phyloP scores from a whole-genome alignment of 345 rosid species.

The Hibiscus syriacus region DNA sequence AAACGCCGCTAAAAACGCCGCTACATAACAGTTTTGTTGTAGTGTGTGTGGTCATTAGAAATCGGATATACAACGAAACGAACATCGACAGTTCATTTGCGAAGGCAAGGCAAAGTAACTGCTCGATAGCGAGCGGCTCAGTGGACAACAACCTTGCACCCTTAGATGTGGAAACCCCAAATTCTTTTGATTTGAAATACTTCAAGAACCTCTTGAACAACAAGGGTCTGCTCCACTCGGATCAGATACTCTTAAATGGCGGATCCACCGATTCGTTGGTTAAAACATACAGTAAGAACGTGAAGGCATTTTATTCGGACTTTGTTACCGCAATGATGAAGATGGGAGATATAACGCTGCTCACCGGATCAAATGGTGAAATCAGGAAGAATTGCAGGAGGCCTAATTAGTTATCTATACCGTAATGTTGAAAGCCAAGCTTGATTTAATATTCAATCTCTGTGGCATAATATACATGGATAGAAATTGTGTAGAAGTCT shows the following conservation, averaged over 20 bases:
- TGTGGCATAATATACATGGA: too few relatives aligned
- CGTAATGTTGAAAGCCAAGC: too few relatives aligned
- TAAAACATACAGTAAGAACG: constrained; percentile 16
- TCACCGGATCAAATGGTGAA: constrained; percentile 41
- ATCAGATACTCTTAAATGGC: constrained; percentile 40
- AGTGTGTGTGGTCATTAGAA: constrained; percentile 28
- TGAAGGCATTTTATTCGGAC: constrained; percentile 25
- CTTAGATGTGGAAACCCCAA: constrained; percentile 33
- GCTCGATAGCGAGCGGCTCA: constrained; percentile 27
- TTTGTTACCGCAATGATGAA: constrained; percentile 40
- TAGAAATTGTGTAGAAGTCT: too few relatives aligned
- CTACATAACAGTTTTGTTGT: too few relatives aligned
- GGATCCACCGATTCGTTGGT: constrained; percentile 49
- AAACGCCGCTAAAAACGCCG: too few relatives aligned
- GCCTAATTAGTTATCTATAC: constrained; percentile 23
- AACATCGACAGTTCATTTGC: constrained; percentile 44
- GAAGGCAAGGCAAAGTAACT: constrained; percentile 18
- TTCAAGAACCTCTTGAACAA: constrained; percentile 23
- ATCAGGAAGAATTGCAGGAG: constrained; percentile 41
- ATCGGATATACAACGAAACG: constrained; percentile 39
- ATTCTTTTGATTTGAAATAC: constrained; percentile 34
- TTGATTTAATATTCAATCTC: too few relatives aligned
- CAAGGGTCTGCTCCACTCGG: constrained; percentile 47
- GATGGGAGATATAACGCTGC: constrained; percentile 48
- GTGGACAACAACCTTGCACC: constrained; percentile 36